These are phyloP conservation scores for Paxillus rubicundulus DNA, from an alignment of 768 basidiomycete genomes.

Conservation along the genomic window DNA sequence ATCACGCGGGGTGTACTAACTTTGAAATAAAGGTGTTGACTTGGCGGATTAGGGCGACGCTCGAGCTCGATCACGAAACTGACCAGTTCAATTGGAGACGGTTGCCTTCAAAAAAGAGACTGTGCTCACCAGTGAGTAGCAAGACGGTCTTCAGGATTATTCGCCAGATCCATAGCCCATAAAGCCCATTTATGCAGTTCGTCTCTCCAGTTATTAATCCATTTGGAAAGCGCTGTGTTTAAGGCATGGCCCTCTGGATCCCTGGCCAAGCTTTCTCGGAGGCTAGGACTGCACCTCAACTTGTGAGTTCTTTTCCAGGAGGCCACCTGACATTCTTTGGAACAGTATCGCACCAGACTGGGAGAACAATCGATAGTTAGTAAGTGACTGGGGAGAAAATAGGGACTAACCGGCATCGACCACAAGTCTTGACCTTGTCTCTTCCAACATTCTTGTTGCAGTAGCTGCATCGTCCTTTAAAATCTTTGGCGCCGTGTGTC, in stretches of 20 bases:
- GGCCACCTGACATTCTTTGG: slow-evolving; percentile 26
- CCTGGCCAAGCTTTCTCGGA: slow-evolving; percentile 12
- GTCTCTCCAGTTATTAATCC: slow-evolving; percentile 25
- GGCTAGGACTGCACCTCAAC: slow-evolving; percentile 9
- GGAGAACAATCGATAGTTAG: not conserved
- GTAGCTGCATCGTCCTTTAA: slow-evolving; percentile 25
- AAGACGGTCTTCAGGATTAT: slow-evolving; percentile 22
- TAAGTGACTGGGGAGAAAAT: not conserved
- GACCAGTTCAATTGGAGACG: not conserved
- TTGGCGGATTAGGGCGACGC: slow-evolving; percentile 16
- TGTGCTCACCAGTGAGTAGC: slow-evolving; percentile 22
- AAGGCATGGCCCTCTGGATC: slow-evolving; percentile 15
- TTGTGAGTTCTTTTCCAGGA: slow-evolving; percentile 30
- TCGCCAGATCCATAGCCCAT: slow-evolving; percentile 27
- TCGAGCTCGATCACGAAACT: slow-evolving; percentile 23
- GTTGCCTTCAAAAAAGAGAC: not conserved
- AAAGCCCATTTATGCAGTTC: slow-evolving; percentile 16
- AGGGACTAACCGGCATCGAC: slow-evolving; percentile 14
- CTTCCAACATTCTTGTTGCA: slow-evolving; percentile 21
- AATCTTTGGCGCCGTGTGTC: slow-evolving; percentile 9
- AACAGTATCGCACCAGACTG: slow-evolving; percentile 31
- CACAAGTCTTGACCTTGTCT: slow-evolving; percentile 24
- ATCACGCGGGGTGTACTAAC: slow-evolving; percentile 5
- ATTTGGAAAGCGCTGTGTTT: slow-evolving; percentile 23
- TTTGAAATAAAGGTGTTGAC: slow-evolving; percentile 18